phyloP scores from a whole-genome alignment of 768 basidiomycete species.

The Termitomyces bulborhizus region DNA sequence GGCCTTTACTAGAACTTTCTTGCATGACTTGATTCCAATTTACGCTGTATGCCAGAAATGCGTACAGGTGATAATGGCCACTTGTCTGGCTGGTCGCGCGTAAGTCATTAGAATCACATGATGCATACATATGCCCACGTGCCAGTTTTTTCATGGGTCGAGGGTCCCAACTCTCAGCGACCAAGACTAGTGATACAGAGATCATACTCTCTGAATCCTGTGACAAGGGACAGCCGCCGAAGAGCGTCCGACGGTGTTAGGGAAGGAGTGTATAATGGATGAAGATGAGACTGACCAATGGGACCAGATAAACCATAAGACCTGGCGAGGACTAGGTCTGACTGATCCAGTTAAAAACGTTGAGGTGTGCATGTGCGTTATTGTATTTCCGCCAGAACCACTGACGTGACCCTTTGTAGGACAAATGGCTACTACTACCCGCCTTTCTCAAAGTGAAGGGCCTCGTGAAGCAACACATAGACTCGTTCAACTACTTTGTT shows the following conservation, averaged over 20 bases:
- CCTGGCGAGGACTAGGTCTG: constrained; percentile 75
- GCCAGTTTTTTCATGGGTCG: constrained; percentile 1
- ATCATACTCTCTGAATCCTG: not conserved
- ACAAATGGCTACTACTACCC: constrained; percentile 97
- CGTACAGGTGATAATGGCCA: not conserved
- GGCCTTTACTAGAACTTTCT: not conserved
- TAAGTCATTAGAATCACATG: constrained; percentile 4
- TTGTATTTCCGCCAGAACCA: not conserved
- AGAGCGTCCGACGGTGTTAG: not conserved
- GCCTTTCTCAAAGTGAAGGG: constrained; percentile 98
- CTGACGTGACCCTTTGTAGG: constrained; percentile 39
- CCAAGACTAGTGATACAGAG: not conserved
- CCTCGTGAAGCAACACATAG: constrained; percentile 97
- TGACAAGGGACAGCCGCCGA: not conserved
- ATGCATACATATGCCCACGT: constrained; percentile 3
- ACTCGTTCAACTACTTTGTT: constrained; percentile 98
- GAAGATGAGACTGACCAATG: constrained; percentile 37
- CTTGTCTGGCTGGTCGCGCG: not conserved
- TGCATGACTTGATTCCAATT: no score
- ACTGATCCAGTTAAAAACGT: constrained; percentile 88
- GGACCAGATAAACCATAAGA: constrained; percentile 48
- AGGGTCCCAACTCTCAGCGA: not conserved
- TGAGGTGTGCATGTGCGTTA: constrained; percentile 52
- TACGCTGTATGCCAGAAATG: not conserved
- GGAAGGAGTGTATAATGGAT: constrained; percentile 12